A percentile compares a stretch with the other conserved stretches of the same genome.
These are phyloP conservation scores for Penicillium paradoxum DNA, from an alignment of 495 filamentous ascomycete species.

Conservation along the genomic window DNA sequence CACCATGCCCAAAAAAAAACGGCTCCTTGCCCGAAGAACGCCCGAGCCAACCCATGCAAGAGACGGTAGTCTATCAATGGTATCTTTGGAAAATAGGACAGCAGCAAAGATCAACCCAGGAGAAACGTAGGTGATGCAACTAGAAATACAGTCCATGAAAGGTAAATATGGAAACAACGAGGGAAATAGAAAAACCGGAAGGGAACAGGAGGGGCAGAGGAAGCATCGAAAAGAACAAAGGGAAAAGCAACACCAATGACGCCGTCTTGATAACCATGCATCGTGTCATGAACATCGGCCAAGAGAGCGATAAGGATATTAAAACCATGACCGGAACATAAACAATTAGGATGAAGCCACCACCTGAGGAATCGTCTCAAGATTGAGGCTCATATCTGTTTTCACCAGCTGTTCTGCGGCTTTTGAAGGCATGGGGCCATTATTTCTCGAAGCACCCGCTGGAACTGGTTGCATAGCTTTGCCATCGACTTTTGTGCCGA, in stretches of 20 bases:
- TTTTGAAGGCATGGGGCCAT: conserved; percentile 30
- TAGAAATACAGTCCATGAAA: conserved; percentile 11
- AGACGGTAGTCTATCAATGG: conserved; percentile 40
- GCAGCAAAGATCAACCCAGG: conserved; percentile 1
- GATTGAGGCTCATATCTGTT: neutral
- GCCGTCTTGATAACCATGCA: conserved; percentile 16
- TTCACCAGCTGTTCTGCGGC: neutral
- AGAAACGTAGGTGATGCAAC: conserved; percentile 1
- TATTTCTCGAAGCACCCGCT: conserved; percentile 38
- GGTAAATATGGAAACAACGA: conserved; percentile 1
- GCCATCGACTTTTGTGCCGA: conserved; percentile 25
- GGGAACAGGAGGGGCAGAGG: neutral
- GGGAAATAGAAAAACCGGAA: neutral
- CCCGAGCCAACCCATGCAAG: conserved; percentile 29
- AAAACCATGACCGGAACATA: conserved; percentile 1
- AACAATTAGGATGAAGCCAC: conserved; percentile 3
- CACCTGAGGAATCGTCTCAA: conserved; percentile 1
- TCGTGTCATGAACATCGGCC: conserved; percentile 12
- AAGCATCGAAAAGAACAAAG: neutral
- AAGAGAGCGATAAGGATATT: conserved; percentile 7
- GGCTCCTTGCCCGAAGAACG: conserved; percentile 14
- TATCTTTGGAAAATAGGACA: conserved; percentile 31
- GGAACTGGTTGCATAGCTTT: conserved; percentile 40
- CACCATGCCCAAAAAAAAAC: neutral
- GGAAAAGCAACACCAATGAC: conserved; percentile 2